Base-by-base conservation (phyloP, 495 filamentous ascomycete species). In the Elasticomyces elasticus region DNA sequence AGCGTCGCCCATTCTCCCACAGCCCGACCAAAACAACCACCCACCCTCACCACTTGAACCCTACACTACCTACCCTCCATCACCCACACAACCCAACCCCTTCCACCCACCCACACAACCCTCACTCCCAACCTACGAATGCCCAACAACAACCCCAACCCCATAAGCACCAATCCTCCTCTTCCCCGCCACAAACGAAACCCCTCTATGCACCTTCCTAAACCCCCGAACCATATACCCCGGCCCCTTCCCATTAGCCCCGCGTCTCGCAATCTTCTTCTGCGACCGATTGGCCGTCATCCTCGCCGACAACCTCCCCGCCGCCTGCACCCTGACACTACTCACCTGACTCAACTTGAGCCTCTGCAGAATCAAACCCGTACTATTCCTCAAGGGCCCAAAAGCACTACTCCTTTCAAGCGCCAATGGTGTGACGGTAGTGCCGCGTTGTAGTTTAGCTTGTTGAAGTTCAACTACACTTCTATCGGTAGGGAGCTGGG, bases 111-210 rank as follows among this genome's bases (percentile, higher is more conserved):
- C 3, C 13, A 5, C 5, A 40, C 35, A 12, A 40, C 30, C 30
- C 15, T 13, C 13, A 12, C 35, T 40, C 35, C n/a, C n/a, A n/a
- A n/a, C 31, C 31, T 37, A 58, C 11, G 48, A 48, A 54, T 59
- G 51, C 26, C 58, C 58, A 26, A 61, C 17, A n/a, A 42, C 48
- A 15, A 61, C 53, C 28, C 49, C 43, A 24, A 61, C 33, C 3
- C 58, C 58, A 45, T 52, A 61, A 49, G 15, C 27, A 15, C 58
- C 58, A 44, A 61, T 56, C 48, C 58, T 28, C 54, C 53, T 52
- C 53, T 61, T 61, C 11, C 58, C 58, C 19, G 48, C 49, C 43
- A 20, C 28, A 22, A 31, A 23, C 12, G 23, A 25, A 15, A 48
- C 30, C 38, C 20, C 30, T 42, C 25, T 24, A 56, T 61, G 55